Base-by-base conservation (phyloP, 192 early-diverging fungal species). In the Rhizophagus clarus region DNA sequence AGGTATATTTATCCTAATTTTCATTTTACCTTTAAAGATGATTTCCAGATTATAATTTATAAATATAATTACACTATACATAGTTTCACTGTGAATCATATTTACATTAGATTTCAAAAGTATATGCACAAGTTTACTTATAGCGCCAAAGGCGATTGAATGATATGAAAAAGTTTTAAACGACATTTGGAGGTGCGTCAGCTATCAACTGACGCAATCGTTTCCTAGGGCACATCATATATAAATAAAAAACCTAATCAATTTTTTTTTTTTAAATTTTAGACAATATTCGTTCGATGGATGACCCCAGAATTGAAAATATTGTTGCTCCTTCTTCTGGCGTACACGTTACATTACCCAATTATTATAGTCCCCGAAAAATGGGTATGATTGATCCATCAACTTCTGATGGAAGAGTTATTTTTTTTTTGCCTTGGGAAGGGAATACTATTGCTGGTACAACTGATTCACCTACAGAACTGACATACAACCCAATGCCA, bases 381-480 rank as follows among this genome's bases (percentile, higher is more conserved):
- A 97, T 97, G 95, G 97, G 97, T 74, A 86, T 99, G 81, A 85
- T 99, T 80, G 97, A 99, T 85, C 97, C 97, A 20, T 88, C 90
- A 26, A 99, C 97, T 2, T 94, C 91, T 80, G 96, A 99, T 84
- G 96, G 96, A 3, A 93, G 97, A 80, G 96, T 99, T 32, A 97
- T 99, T 74, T 99, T 97, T 89, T 97, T 99, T 83, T 82, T 99
- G 80, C 97, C 97, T 6, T 99, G 97, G 97, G 94, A 97, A 84
- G 97, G 97, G 75, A 95, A 93, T 84, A 93, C 94, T 22, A 96
- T 99, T 82, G 97, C 96, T 15, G 97, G 97, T 40, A 99, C 97
- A 61, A 98, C 97, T 7, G 95, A 99, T 84, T 94, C 96, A 34
- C 93, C 92, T n/a, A 95, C 95, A 64, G 81, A 88, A 31, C 94